phyloP scores from a whole-genome alignment of 495 filamentous ascomycete species.

The Oidiodendron maius region DNA sequence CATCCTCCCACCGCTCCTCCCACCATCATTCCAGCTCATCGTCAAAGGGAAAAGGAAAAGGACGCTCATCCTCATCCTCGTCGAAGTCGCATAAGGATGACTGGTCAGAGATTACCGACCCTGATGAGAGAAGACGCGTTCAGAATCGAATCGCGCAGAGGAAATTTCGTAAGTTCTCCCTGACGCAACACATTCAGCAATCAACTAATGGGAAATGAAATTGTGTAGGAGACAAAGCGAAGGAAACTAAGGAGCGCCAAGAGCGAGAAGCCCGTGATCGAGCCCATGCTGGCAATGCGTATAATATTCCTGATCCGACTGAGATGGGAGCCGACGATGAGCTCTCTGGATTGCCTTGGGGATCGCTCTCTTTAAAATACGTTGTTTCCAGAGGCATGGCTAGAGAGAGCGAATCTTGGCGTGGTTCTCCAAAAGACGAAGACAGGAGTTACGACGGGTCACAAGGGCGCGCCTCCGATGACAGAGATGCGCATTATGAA shows the following conservation, averaged over 20 bases:
- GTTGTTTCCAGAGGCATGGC: constrained; percentile 48
- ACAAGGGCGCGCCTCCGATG: constrained; percentile 9
- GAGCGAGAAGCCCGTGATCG: constrained; percentile 52
- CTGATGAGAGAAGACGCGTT: constrained; percentile 52
- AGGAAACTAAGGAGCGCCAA: constrained; percentile 49
- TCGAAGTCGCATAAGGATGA: constrained; percentile 40
- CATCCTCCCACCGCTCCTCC: constrained; percentile 20
- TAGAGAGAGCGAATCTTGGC: constrained; percentile 30
- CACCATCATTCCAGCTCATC: constrained; percentile 8
- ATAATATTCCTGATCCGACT: constrained; percentile 44
- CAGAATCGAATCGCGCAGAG: constrained; percentile 57
- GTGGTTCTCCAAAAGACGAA: constrained; percentile 19
- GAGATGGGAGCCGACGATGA: constrained; percentile 41
- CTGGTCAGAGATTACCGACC: constrained; percentile 54
- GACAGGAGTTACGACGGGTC: constrained; percentile 1
- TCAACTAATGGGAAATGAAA: constrained; percentile 1
- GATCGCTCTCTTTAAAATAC: constrained; percentile 48
- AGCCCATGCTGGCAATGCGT: constrained; percentile 46
- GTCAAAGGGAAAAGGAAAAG: constrained; percentile 18
- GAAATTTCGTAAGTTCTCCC: constrained; percentile 47
- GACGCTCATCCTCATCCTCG: constrained; percentile 17
- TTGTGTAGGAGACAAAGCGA: constrained; percentile 49
- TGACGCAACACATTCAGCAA: background rate
- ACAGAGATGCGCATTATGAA: constrained; percentile 19
- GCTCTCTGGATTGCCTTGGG: constrained; percentile 59